Conservation (phyloP, 2,329 filamentous ascomycete species). For the Blumeria hordei region DNA sequence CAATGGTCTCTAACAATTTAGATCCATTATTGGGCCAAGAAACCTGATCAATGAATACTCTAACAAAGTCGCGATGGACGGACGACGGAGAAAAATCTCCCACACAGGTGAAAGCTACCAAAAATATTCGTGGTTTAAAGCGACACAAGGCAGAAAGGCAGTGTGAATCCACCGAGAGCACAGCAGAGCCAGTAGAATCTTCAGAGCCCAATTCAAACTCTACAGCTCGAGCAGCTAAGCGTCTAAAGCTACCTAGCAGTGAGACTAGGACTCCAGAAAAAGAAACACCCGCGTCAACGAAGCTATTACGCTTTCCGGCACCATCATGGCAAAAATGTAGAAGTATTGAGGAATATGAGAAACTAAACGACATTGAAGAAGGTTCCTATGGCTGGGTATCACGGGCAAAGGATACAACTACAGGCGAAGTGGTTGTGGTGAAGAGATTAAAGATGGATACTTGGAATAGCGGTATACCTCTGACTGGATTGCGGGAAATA, state of each 20-base stretch:
- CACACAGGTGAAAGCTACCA: slow-evolving; percentile 34
- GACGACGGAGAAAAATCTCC: slow-evolving; percentile 52
- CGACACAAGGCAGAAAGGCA: slow-evolving; percentile 63
- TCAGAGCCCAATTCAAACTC: slow-evolving; percentile 7
- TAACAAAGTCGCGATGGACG: slow-evolving; percentile 53
- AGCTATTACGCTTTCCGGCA: slow-evolving; percentile 46
- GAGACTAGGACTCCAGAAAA: slow-evolving; percentile 9
- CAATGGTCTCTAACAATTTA: neutral
- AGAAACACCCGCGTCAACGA: slow-evolving; percentile 19
- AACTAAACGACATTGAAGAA: slow-evolving; percentile 91
- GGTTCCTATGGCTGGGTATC: slow-evolving; percentile 91
- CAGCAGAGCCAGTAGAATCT: slow-evolving; percentile 5
- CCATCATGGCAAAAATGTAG: slow-evolving; percentile 45
- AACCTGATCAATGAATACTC: slow-evolving; percentile 8
- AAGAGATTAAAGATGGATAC: slow-evolving; percentile 84
- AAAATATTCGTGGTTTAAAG: slow-evolving; percentile 62
- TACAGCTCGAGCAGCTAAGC: slow-evolving; percentile 32
- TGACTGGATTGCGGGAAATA: slow-evolving; percentile 84
- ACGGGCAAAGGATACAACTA: slow-evolving; percentile 48
- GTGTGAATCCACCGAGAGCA: slow-evolving; percentile 32
- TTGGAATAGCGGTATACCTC: slow-evolving; percentile 50
- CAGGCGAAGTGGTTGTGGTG: slow-evolving; percentile 63
- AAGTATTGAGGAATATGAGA: slow-evolving; percentile 71
- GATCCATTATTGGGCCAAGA: slow-evolving; percentile 2
- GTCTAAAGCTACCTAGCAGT: slow-evolving; percentile 23